Conservation (phyloP, 768 basidiomycete species). For the Agrocybe praecox region DNA sequence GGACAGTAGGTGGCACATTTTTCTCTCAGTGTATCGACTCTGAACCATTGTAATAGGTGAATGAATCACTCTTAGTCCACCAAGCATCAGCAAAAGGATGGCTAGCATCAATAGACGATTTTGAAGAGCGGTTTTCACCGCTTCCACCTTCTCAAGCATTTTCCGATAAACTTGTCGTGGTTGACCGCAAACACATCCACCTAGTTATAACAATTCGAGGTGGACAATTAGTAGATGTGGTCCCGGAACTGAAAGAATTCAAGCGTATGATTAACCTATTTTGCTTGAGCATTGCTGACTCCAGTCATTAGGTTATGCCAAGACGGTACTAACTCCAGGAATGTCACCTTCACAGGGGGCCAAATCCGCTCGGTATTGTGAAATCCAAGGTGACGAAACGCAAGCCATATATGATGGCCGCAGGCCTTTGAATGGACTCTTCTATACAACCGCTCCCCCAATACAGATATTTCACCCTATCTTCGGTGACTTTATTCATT, state of each 20-base stretch:
- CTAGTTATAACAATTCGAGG: constrained; percentile 6
- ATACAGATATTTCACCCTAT: constrained; percentile 27
- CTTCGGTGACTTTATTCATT: constrained; percentile 24
- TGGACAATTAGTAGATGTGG: background rate
- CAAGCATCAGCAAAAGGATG: constrained; percentile 1
- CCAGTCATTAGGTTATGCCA: constrained; percentile 9
- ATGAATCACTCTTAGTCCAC: background rate
- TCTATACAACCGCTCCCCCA: constrained; percentile 17
- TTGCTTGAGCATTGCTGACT: background rate
- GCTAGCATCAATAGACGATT: background rate
- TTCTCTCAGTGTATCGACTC: background rate
- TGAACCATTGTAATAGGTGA: constrained; percentile 4
- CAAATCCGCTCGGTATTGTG: constrained; percentile 5
- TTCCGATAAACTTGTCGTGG: background rate
- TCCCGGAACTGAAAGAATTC: constrained; percentile 6
- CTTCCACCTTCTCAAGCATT: background rate
- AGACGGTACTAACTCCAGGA: constrained; percentile 7
- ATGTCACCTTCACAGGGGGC: constrained; percentile 9
- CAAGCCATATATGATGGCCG: constrained; percentile 12
- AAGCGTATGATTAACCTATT: constrained; percentile 5
- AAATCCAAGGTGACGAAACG: too few species aligned
- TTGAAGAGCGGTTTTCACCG: background rate
- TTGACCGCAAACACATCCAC: background rate
- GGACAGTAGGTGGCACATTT: background rate
- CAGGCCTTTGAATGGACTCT: too few species aligned